Conservation (phyloP, 495 filamentous ascomycete species). For the Talaromyces trachyspermus region DNA sequence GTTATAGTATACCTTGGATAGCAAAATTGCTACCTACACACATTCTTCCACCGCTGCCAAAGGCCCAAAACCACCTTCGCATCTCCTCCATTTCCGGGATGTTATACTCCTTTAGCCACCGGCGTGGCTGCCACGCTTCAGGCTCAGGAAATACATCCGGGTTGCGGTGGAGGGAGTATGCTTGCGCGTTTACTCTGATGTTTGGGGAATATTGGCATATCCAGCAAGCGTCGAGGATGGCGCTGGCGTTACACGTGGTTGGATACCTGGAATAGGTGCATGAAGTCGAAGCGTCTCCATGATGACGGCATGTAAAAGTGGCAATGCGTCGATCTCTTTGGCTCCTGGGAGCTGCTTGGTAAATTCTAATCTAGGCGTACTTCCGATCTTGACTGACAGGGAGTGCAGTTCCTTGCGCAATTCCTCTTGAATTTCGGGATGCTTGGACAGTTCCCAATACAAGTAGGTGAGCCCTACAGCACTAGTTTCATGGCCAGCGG, state of each 20-base stretch:
- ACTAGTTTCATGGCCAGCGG: conserved; percentile 73
- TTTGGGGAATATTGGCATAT: conserved; percentile 53
- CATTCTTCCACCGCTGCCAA: conserved; percentile 77
- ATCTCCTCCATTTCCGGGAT: conserved; percentile 43
- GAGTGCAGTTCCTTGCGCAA: conserved; percentile 56
- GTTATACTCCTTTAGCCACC: conserved; percentile 48
- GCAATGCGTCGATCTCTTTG: conserved; percentile 61
- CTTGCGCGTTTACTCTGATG: conserved; percentile 61
- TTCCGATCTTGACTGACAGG: conserved; percentile 30
- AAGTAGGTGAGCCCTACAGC: conserved; percentile 68
- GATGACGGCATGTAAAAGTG: conserved; percentile 65
- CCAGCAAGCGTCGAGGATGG: conserved; percentile 44
- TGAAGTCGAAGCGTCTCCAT: conserved; percentile 71
- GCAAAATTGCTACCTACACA: conserved; percentile 79
- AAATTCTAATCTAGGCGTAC: conserved; percentile 9
- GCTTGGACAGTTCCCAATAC: conserved; percentile 56
- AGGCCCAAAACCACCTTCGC: conserved; percentile 74
- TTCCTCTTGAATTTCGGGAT: conserved; percentile 45
- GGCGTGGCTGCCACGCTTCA: conserved; percentile 51
- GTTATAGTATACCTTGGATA: conserved; percentile 52
- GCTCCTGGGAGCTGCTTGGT: conserved; percentile 38
- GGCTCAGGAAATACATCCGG: conserved; percentile 51
- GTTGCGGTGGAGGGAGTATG: conserved; percentile 66
- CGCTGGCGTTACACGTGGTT: conserved; percentile 64
- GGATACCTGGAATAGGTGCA: conserved; percentile 66